Base-by-base conservation (phyloP, 345 rosid species). In the Heritiera littoralis region DNA sequence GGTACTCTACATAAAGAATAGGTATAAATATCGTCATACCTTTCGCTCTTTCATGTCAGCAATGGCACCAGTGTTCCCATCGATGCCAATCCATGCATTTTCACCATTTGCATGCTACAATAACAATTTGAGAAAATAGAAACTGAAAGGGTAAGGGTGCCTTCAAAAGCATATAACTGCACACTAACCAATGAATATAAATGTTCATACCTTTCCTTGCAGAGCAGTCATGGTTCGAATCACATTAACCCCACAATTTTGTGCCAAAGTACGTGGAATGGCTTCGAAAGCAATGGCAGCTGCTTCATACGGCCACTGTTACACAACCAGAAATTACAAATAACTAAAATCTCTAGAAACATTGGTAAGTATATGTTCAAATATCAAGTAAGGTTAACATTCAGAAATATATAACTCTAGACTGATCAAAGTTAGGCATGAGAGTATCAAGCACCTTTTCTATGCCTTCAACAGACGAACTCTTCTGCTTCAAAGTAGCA, bases 301-400 rank as follows among this genome's bases (percentile, higher is more conserved):
- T 81, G 99, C 97, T 89, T 92, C 99, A 83, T 93, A 95, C 2
- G 98, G 98, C 99, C 99, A 95, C 98, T 93, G 90, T 63, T 72
- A 80, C 58, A 75, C 12, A 82, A 80, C 56, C 79, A 78, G 18
- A 70, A 18, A 30, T 2, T 4, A n/a, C 9, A 3, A 54, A 58
- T 35, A 61, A 15, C 41, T 20, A 79, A 79, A 30, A 41, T 64
- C 6, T 11, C 32, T 55, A 74, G 11, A 41, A 58, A 46, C 1
- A 6, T 12, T 43, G 52, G 20, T 20, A 3, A 5, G 40, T 48
- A 28, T 71, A 28, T 70, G 30, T 28, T 71, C 8, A 0, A 43
- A 68, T 28, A 35, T 71, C 41, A 28, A 70, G 74, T 49, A 46
- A 71, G 43, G 59, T 13, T 49, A 28, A 43, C 59, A 28, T 14